Evolutionary conservation across 805 yeast species (phyloP).

Genomic region (Zygoascus tannicola): DNA sequence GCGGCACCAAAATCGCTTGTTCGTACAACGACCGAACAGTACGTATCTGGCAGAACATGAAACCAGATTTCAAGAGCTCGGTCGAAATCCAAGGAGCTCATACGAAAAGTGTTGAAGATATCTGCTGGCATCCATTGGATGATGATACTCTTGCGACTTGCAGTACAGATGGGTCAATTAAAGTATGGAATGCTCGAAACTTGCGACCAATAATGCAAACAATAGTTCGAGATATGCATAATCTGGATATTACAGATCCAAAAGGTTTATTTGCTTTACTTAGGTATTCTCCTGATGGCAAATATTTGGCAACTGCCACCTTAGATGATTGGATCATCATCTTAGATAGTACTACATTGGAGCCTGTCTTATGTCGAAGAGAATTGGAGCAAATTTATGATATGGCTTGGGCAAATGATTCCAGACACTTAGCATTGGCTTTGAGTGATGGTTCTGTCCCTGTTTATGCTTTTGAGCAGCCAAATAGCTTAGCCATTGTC

Average conservation of each 20-base stretch:
- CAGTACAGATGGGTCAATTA: slow-evolving; percentile 38
- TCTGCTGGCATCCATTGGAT: slow-evolving; percentile 42
- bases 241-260: not conserved
- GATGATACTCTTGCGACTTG: slow-evolving; percentile 41
- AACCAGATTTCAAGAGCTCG: slow-evolving; percentile 28
- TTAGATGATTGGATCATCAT: slow-evolving; percentile 32
- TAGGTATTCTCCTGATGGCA: slow-evolving; percentile 40
- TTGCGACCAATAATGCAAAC: slow-evolving; percentile 27
- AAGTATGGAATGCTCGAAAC: slow-evolving; percentile 37
- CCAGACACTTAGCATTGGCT: slow-evolving; percentile 36
- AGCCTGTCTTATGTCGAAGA: slow-evolving; percentile 25
- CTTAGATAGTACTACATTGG: slow-evolving; percentile 29
- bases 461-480: not conserved
- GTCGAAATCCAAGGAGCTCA: slow-evolving; percentile 35
- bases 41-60: slow-evolving; percentile 28
- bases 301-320: slow-evolving; percentile 37
- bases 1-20: slow-evolving; percentile 25
- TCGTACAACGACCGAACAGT: slow-evolving; percentile 24
- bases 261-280: not conserved
- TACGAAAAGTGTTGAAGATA: slow-evolving; percentile 30
- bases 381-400: slow-evolving; percentile 27
- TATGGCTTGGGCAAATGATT: slow-evolving; percentile 31
- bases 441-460: slow-evolving; percentile 38
- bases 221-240: slow-evolving; percentile 17
- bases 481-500: slow-evolving; percentile 7